phyloP scores from a whole-genome alignment of 805 yeast genomes.

The Jamesozyma hellenica region DNA sequence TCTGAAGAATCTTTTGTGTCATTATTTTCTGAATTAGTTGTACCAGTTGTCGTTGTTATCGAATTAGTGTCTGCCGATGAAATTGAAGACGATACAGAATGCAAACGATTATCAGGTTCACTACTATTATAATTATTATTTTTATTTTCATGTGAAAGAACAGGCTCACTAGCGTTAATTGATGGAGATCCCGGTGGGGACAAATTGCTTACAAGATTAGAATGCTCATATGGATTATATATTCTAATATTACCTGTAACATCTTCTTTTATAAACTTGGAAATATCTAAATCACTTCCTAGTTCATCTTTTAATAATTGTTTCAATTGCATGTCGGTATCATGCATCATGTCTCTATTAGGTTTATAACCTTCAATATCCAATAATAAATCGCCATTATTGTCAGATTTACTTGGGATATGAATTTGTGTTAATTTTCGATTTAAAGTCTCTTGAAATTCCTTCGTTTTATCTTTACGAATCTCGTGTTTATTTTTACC shows the following conservation, averaged over 20 bases:
- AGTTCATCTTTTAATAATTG: conserved; percentile 71
- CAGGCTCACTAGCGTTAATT: conserved; percentile 10
- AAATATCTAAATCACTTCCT: conserved; percentile 40
- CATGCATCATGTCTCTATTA: conserved; percentile 63
- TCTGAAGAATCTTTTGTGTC: neutral
- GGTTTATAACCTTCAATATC: conserved; percentile 97
- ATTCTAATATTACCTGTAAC: conserved; percentile 60
- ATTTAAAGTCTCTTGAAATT: conserved; percentile 38
- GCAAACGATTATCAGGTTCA: neutral
- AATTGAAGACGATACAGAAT: neutral
- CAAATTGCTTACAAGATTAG: neutral
- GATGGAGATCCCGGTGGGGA: conserved; percentile 21
- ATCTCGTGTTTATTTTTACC: neutral
- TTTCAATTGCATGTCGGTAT: conserved; percentile 65
- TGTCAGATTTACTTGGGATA: conserved; percentile 79
- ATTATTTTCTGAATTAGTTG: neutral
- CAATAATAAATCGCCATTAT: conserved; percentile 78
- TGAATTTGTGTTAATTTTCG: conserved; percentile 56
- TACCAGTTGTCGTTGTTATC: neutral
- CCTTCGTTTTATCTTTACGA: conserved; percentile 6
- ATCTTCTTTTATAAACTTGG: conserved; percentile 44
- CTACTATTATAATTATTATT: neutral
- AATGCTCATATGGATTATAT: conserved; percentile 27
- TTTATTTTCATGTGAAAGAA: neutral
- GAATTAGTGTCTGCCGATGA: neutral